Percentiles rank a stretch among this genome's conserved stretches.
These are phyloP conservation scores for Entomortierella beljakovae DNA, from an alignment of 192 early-diverging fungal genomes.

Conservation along the genomic window DNA sequence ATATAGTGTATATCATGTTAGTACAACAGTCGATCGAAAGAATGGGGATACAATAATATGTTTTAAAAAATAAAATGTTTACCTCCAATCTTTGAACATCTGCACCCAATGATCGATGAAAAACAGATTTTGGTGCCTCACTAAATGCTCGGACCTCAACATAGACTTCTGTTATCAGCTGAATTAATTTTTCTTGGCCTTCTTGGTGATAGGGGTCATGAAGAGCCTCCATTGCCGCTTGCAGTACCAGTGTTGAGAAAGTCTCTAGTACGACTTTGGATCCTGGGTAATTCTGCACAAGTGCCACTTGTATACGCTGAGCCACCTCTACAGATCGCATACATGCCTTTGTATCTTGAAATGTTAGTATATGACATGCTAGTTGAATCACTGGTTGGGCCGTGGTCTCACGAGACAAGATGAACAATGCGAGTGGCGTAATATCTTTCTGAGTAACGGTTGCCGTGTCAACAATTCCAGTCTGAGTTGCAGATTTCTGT, in stretches of 20 bases:
- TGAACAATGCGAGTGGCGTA: constrained; percentile 16
- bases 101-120: constrained; percentile 27
- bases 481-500: neutral
- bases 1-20: neutral
- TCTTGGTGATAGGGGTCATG: constrained; percentile 52
- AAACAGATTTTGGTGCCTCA: constrained; percentile 25
- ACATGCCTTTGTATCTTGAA: constrained; percentile 38
- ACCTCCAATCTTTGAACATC: constrained; percentile 35
- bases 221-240: constrained; percentile 36
- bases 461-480: neutral
- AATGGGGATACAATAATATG: neutral
- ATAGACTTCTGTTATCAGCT: constrained; percentile 52
- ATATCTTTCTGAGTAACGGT: constrained; percentile 23
- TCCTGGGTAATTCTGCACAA: constrained; percentile 35
- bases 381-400: constrained; percentile 23
- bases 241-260: constrained; percentile 28
- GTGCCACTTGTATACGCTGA: constrained; percentile 13
- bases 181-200: constrained; percentile 43
- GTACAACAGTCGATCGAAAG: neutral
- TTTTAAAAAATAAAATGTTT: neutral
- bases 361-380: constrained; percentile 37
- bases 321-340: constrained; percentile 17
- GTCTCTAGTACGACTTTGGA: constrained; percentile 6
- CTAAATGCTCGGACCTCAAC: constrained; percentile 42
- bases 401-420: constrained; percentile 19